phyloP scores from a whole-genome alignment of 2,329 filamentous ascomycete genomes.

The Scorias spongiosa region DNA sequence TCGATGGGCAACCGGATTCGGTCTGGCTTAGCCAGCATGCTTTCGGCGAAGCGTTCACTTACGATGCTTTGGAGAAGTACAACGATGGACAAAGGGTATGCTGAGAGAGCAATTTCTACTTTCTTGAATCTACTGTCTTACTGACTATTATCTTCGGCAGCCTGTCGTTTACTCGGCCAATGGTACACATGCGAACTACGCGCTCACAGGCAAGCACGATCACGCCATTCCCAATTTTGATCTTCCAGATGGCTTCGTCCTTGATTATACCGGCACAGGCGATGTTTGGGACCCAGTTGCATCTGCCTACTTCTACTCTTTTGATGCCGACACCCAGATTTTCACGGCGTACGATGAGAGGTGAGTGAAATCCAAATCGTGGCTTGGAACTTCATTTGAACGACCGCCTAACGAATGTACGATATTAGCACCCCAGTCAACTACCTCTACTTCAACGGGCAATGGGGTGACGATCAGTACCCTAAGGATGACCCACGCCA shows the following conservation, averaged over 20 bases:
- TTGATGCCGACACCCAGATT: slow-evolving; percentile 21
- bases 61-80: slow-evolving; percentile 37
- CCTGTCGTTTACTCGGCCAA: slow-evolving; percentile 44
- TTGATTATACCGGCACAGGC: slow-evolving; percentile 41
- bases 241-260: slow-evolving; percentile 36
- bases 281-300: slow-evolving; percentile 45
- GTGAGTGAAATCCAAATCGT: neutral
- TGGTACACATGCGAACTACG: slow-evolving; percentile 51
- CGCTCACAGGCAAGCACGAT: slow-evolving; percentile 43
- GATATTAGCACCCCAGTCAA: slow-evolving; percentile 29
- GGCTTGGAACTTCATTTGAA: too few species aligned
- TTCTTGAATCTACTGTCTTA: neutral
- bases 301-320: slow-evolving; percentile 42
- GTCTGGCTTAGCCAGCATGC: slow-evolving; percentile 51
- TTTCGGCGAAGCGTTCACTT: slow-evolving; percentile 48
- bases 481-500: slow-evolving; percentile 36
- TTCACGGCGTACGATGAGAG: slow-evolving; percentile 33
- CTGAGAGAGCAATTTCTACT: neutral
- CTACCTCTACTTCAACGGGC: slow-evolving; percentile 42
- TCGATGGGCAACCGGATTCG: slow-evolving; percentile 36
- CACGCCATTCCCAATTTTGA: slow-evolving; percentile 48
- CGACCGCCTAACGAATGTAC: neutral
- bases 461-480: slow-evolving; percentile 49
- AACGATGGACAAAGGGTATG: slow-evolving; percentile 26
- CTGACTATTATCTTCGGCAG: slow-evolving; percentile 2